Evolutionary conservation across 106 monocot species (phyloP), one percentile per base, ranked within the genome.

Genomic region (Phalaenopsis equestris): DNA sequence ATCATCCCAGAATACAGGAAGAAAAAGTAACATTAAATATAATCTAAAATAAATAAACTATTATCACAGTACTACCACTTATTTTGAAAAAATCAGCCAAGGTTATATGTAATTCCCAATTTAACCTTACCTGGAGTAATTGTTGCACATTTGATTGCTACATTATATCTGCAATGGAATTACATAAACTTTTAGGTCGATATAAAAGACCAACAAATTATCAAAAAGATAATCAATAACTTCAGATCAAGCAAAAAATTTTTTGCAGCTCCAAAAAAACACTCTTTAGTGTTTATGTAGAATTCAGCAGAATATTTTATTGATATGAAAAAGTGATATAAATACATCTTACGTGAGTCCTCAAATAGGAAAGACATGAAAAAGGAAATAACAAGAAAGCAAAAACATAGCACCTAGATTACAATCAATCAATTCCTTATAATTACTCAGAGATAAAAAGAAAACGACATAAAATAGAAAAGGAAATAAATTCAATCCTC

Each of bases 111-210:
- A 15, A 38, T 70, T 70, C 12, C 70, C 70, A 70, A 70, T 70
- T 70, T 3, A 16, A 39, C 5, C 79, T 76, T 88, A 94, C 98
- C 98, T 79, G 98, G 98, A 84, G 98, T 98, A 42, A 98, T 94
- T 68, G 98, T 98, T 67, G 98, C 98, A 83, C 98, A 98, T 81
- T 98, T 98, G 80, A 98, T 91, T 39, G 98, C 98, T 6, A 98
- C 98, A 81, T 98, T 98, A 77, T 94, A 98, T 77, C 98, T 98
- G 82, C 82, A 91, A 79, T 12, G 8, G 17, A 45, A 67, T 72
- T 16, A 70, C 2, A 2, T 3, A 38, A 21, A 11, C 1, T 9
- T 70, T 61, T 39, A 36, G 70, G 39, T 14, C 4, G 12, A 70
- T 70, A 70, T 61, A 19, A 61, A 61, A 61, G 61, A 61, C 21